A percentile compares a stretch with the other conserved stretches of the same genome.
These are phyloP conservation scores for Lathyrus sativus DNA, from an alignment of 306 rosid genomes.

Conservation along the genomic window DNA sequence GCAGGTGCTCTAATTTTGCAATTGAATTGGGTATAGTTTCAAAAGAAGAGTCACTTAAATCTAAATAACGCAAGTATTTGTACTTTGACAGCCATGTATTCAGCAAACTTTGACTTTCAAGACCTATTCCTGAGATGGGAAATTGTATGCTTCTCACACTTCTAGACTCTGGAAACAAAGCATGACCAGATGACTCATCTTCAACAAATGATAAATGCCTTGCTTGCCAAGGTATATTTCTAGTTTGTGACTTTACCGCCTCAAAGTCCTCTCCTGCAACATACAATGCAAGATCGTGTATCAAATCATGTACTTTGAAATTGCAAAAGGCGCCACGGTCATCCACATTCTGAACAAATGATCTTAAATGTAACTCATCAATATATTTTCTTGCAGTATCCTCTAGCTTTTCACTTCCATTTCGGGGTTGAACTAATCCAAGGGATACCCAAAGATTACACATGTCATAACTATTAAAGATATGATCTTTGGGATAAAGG, in stretches of 20 bases:
- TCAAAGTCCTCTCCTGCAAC: not conserved
- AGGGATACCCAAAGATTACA: not conserved
- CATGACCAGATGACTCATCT: not conserved
- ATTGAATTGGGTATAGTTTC: not conserved
- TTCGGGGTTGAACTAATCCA: not conserved
- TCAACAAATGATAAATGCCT: not conserved
- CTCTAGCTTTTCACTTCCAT: not conserved
- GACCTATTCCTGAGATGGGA: not conserved
- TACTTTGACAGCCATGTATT: not conserved
- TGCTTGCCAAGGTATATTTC: not conserved
- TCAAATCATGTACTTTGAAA: not conserved
- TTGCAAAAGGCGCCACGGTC: accelerated
- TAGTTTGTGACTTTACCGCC: not conserved
- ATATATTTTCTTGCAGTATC: not conserved
- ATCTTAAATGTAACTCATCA: not conserved
- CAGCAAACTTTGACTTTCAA: too few species aligned
- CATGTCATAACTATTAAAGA: accelerated
- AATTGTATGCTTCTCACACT: not conserved
- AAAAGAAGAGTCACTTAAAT: not conserved
- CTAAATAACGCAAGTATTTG: not conserved
- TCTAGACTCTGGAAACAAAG: not conserved
- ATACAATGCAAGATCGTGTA: conserved; percentile 10
- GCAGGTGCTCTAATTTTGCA: not conserved
- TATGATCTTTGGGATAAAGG: not conserved
- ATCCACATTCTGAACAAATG: not conserved